phyloP scores from a whole-genome alignment of 2,329 filamentous ascomycete species.

The Aureobasidium namibiae region DNA sequence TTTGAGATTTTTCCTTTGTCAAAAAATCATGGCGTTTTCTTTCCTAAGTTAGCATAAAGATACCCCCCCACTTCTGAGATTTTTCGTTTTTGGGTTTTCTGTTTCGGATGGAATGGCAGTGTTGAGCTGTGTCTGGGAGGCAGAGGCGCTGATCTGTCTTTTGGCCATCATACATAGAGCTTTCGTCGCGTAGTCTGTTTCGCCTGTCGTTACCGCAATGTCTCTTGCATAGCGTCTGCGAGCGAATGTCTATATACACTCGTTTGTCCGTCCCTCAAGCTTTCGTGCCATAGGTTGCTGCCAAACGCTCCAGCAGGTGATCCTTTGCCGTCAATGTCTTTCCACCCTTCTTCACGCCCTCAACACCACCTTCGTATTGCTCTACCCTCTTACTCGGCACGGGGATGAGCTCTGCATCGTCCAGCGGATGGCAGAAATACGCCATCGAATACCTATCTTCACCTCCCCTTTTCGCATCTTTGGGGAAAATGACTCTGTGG shows the following conservation, averaged over 20 bases:
- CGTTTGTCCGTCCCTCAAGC: conserved; percentile 4
- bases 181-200: background rate
- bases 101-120: background rate
- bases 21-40: background rate
- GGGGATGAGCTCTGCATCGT: conserved; percentile 44
- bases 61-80: background rate
- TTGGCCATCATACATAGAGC: background rate
- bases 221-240: background rate
- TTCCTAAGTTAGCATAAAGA: conserved; percentile 5
- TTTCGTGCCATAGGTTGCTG: conserved; percentile 47
- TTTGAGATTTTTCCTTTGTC: too few relatives aligned
- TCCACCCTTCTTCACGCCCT: conserved; percentile 30
- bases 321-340: conserved; percentile 49
- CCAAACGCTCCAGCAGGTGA: conserved; percentile 50
- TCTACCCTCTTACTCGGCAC: conserved; percentile 47
- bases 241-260: background rate
- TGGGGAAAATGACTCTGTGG: conserved; percentile 73
- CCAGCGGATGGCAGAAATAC: conserved; percentile 56
- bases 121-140: background rate
- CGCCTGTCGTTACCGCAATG: background rate
- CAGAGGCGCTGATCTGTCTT: background rate
- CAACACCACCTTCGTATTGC: conserved; percentile 26
- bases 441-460: conserved; percentile 50
- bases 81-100: background rate
- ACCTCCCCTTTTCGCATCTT: conserved; percentile 25